Evolutionary conservation across 306 rosid species (phyloP), one percentile per base, ranked within the genome.

Genomic region (Canavalia gladiata): DNA sequence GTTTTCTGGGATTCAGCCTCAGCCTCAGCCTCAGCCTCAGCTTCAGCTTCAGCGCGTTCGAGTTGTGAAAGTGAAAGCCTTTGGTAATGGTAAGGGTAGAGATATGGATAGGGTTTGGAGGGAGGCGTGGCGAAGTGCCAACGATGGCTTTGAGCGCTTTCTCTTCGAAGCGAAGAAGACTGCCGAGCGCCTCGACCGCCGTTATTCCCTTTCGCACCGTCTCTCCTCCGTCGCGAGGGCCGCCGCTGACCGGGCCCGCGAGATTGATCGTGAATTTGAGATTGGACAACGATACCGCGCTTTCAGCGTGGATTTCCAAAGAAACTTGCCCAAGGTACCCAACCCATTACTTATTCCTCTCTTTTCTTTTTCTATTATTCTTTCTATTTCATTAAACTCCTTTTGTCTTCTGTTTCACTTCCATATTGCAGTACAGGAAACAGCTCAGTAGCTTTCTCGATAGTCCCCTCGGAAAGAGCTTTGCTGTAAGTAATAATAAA

Each of bases 61-160:
- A 4, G 75, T 83, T 46, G 54, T 68, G 3, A n/a, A 0, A 25
- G 85, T 88, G 34, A 87, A 58, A 72, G 94, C 90, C 11, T 93
- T 91, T 50, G 85, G 82, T 29, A 87, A 6, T 5, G 33, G 42
- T 0, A 69, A 69, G 28, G 42, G 94, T 0, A 54, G 88, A 28
- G 95, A 91, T 46, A 55, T 85, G 83, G 92, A 91, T 74, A 84
- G 87, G 83, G 90, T 92, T 9, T 92, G 81, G 89, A 88, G 54
- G 82, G 91, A 90, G 58, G 98, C 97, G 0, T 95, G 98, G 99
- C 87, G 90, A 31, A 84, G 58, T 66, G 98, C 99, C 55, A 95
- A 93, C 84, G 93, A 93, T 58, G 95, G 95, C 41, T 89, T 95
- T 55, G 97, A 95, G 78, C 89, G 86, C 9, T 82, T 95, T 55